Evolutionary conservation across 2,329 filamentous ascomycete genomes (phyloP).

Genomic region (Penicillium sp.): DNA sequence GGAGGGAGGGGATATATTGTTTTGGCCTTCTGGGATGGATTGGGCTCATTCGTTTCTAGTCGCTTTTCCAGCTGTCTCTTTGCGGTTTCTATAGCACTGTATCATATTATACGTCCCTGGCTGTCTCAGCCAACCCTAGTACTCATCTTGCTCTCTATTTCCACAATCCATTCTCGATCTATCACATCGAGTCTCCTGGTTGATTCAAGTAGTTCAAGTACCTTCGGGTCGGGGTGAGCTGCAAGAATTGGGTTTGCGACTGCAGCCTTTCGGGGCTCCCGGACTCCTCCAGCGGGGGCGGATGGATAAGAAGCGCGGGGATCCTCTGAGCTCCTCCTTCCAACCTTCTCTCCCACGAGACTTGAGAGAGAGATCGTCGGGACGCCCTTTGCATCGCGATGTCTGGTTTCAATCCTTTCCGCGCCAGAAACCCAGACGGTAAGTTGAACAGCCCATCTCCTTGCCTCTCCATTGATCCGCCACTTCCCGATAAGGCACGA

Average conservation of each 20-base stretch:
- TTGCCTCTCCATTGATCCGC: conserved; percentile 16
- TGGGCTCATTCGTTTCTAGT: neutral
- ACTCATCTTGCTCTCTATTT: neutral
- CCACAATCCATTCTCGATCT: neutral
- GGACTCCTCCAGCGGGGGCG: conserved; percentile 17
- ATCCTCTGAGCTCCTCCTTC: conserved; percentile 16
- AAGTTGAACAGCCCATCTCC: conserved; percentile 17
- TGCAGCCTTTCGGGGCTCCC: conserved; percentile 21
- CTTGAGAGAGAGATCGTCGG: conserved; percentile 5
- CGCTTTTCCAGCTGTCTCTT: neutral
- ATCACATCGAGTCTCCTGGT: neutral
- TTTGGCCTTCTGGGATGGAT: neutral
- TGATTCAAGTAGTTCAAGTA: neutral
- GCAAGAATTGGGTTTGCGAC: conserved; percentile 4
- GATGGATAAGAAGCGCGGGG: conserved; percentile 26
- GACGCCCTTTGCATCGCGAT: conserved; percentile 36
- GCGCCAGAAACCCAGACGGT: conserved; percentile 44
- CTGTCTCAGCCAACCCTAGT: neutral
- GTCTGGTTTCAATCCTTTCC: conserved; percentile 55
- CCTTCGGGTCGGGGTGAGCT: neutral
- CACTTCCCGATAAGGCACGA: conserved; percentile 21
- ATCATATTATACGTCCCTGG: conserved; percentile 8
- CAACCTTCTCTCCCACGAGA: conserved; percentile 16
- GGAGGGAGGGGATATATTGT: neutral
- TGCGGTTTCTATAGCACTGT: conserved; percentile 10